Evolutionary conservation across 352 stramenopile genomes (phyloP).

Genomic region (Phytophthora hibernalis): DNA sequence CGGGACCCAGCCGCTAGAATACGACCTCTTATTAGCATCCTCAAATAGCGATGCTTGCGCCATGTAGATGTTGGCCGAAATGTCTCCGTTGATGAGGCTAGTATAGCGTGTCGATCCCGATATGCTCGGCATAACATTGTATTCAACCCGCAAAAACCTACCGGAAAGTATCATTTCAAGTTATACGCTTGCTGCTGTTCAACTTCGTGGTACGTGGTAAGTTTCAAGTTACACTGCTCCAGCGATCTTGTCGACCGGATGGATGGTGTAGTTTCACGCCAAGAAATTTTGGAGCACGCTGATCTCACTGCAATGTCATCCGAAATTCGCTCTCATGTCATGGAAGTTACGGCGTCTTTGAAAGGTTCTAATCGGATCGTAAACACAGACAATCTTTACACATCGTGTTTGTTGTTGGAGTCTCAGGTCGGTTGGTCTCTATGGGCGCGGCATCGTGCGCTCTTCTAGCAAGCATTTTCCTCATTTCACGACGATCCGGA

Average conservation of each 20-base stretch:
- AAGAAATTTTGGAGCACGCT: neutral
- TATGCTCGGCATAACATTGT: too few relatives aligned
- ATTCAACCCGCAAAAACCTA: slow-evolving; percentile 37
- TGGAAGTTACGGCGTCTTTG: slow-evolving; percentile 29
- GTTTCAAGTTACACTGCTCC: slow-evolving; percentile 34
- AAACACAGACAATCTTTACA: slow-evolving; percentile 48
- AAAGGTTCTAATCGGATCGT: slow-evolving; percentile 26
- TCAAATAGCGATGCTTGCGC: slow-evolving; percentile 21
- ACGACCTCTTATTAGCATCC: slow-evolving; percentile 26
- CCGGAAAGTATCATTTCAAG: slow-evolving; percentile 45
- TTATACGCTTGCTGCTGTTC: slow-evolving; percentile 38
- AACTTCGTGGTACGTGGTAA: slow-evolving; percentile 36
- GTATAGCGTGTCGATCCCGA: slow-evolving; percentile 35
- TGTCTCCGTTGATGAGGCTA: slow-evolving; percentile 38
- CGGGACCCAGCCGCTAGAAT: neutral
- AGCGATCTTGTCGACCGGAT: slow-evolving; percentile 29
- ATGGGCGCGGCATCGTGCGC: slow-evolving; percentile 27
- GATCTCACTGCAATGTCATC: slow-evolving; percentile 8
- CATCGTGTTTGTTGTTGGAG: slow-evolving; percentile 33
- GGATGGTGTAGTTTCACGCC: slow-evolving; percentile 13
- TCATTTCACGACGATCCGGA: slow-evolving; percentile 10
- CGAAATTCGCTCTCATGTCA: slow-evolving; percentile 26
- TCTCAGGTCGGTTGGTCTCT: slow-evolving; percentile 32
- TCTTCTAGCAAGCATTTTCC: slow-evolving; percentile 30
- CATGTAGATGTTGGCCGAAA: slow-evolving; percentile 35